Evolutionary conservation across 1,284 basidiomycete genomes (phyloP).

Genomic region (Jaminaea rosea): DNA sequence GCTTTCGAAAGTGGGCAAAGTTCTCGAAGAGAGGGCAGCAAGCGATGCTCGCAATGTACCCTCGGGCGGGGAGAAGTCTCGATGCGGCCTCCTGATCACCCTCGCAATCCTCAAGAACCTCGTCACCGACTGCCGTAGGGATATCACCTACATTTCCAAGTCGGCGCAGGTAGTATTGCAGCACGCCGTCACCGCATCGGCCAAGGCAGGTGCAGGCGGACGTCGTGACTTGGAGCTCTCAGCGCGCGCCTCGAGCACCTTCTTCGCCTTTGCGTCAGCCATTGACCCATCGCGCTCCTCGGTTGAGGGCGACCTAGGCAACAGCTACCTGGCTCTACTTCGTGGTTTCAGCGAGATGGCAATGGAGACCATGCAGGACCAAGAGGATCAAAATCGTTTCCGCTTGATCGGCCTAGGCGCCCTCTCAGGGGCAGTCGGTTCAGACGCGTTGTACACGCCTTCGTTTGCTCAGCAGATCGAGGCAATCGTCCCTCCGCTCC

Average conservation of each 20-base stretch:
- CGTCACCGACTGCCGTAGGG: slow-evolving; percentile 78
- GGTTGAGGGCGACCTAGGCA: slow-evolving; percentile 59
- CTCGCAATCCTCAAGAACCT: slow-evolving; percentile 74
- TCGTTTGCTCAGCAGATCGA: slow-evolving; percentile 67
- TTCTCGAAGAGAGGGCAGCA: slow-evolving; percentile 69
- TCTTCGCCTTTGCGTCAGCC: slow-evolving; percentile 85
- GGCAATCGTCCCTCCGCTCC: slow-evolving; percentile 64
- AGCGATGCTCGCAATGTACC: slow-evolving; percentile 61
- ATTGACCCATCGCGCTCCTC: slow-evolving; percentile 60
- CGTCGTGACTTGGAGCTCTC: slow-evolving; percentile 68
- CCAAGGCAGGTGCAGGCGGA: slow-evolving; percentile 10
- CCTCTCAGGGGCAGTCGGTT: slow-evolving; percentile 68
- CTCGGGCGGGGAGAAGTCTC: slow-evolving; percentile 61
- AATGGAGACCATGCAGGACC: slow-evolving; percentile 15
- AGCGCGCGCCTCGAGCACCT: slow-evolving; percentile 72
- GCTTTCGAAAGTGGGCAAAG: slow-evolving; percentile 70
- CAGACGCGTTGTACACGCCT: slow-evolving; percentile 73
- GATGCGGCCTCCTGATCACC: slow-evolving; percentile 76
- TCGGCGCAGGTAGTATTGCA: slow-evolving; percentile 68
- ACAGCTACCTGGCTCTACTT: slow-evolving; percentile 64
- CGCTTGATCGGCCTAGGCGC: slow-evolving; percentile 77
- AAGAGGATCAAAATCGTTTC: slow-evolving; percentile 32
- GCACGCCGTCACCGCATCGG: slow-evolving; percentile 58
- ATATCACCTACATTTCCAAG: slow-evolving; percentile 71
- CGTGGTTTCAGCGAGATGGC: slow-evolving; percentile 60